These are phyloP conservation scores for Leptographium flavum DNA, from an alignment of 2,329 filamentous ascomycete species.

Conservation along the genomic window DNA sequence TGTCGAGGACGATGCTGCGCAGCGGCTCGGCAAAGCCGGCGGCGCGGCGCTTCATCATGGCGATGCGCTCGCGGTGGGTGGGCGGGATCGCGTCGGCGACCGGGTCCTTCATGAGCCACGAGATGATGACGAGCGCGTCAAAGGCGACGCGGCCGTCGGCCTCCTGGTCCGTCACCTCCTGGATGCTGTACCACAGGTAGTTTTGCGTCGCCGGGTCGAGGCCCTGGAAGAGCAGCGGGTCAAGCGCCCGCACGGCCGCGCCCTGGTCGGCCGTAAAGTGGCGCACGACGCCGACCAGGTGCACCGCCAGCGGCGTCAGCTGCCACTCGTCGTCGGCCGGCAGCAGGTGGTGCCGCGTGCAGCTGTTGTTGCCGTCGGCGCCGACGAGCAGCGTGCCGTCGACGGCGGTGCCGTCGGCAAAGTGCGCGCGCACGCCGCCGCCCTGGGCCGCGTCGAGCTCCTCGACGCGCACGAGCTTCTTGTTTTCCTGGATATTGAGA, in stretches of 20 bases:
- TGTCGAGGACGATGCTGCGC: no score
- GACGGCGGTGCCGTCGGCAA: conserved; percentile 19
- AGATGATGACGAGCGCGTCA: no score
- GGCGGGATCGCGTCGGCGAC: no score
- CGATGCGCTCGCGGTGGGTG: no score
- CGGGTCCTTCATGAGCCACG: no score
- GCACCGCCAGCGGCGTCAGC: conserved; percentile 18
- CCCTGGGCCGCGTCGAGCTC: conserved; percentile 14
- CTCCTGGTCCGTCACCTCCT: no score
- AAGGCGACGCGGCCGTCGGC: no score
- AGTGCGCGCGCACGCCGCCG: conserved; percentile 15
- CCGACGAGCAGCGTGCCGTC: conserved; percentile 23
- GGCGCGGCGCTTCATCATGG: no score
- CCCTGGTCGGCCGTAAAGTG: conserved; percentile 21
- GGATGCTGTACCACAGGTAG: no score
- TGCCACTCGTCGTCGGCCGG: conserved; percentile 17
- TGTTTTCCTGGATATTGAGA: conserved; percentile 20
- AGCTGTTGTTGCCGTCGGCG: conserved; percentile 25
- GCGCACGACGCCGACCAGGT: conserved; percentile 14
- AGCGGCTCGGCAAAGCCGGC: no score
- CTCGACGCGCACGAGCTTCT: conserved; percentile 17
- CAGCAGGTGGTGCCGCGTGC: conserved; percentile 20
- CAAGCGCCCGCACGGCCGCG: conserved; percentile 22
- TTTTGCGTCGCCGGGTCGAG: no score
- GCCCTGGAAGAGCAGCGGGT: no score